These are phyloP conservation scores for Wickerhamia fluorescens DNA, from an alignment of 805 yeast genomes.

Conservation along the genomic window DNA sequence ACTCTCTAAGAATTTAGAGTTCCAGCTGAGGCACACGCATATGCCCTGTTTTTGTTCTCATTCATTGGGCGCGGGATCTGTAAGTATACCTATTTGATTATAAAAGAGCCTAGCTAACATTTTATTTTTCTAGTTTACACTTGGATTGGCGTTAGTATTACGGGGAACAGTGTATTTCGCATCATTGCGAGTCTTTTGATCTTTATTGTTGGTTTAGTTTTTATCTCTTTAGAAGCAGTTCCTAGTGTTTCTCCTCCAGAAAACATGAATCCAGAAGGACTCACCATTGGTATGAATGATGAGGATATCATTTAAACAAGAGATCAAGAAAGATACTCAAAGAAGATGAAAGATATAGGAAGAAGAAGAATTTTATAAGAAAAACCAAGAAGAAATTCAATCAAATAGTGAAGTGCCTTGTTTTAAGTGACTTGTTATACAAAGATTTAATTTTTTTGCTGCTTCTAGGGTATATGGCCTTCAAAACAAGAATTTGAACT, in stretches of 20 bases:
- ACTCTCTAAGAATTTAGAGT: slow-evolving; percentile 37
- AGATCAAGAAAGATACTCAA: too few species aligned
- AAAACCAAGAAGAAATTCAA: background rate
- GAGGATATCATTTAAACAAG: slow-evolving; percentile 27
- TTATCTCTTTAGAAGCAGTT: slow-evolving; percentile 56
- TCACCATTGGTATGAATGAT: slow-evolving; percentile 30
- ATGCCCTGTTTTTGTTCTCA: slow-evolving; percentile 61
- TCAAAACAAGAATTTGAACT: too few species aligned
- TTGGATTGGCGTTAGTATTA: slow-evolving; percentile 29
- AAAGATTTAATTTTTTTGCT: too few species aligned
- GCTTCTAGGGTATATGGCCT: too few species aligned
- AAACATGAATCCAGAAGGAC: slow-evolving; percentile 56
- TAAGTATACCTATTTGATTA: slow-evolving; percentile 24
- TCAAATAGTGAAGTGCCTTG: slow-evolving; percentile 1
- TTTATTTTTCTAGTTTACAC: slow-evolving; percentile 23
- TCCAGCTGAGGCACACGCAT: slow-evolving; percentile 57
- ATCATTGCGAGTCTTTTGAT: slow-evolving; percentile 51
- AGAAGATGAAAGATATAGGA: slow-evolving; percentile 1
- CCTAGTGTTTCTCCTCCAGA: slow-evolving; percentile 76
- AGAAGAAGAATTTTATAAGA: background rate
- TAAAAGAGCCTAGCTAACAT: slow-evolving; percentile 13
- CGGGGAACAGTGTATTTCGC: slow-evolving; percentile 50
- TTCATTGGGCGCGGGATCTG: slow-evolving; percentile 70
- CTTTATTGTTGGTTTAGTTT: slow-evolving; percentile 54
- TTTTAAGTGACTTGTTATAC: too few species aligned